phyloP scores from a whole-genome alignment of 2,329 filamentous ascomycete species.

The Colletotrichum sp. region DNA sequence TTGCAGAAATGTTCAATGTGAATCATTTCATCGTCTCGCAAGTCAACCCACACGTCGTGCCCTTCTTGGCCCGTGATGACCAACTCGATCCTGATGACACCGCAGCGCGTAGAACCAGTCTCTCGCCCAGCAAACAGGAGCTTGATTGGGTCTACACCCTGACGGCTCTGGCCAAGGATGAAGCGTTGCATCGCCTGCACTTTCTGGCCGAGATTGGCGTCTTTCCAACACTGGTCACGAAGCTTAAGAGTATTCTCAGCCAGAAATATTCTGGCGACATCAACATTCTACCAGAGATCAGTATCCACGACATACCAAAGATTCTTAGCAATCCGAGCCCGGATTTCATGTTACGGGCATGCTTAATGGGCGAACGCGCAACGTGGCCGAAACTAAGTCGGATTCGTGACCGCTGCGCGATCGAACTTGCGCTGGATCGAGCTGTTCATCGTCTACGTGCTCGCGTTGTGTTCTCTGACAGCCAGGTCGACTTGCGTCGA shows the following conservation, averaged over 20 bases:
- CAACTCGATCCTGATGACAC: slow-evolving; percentile 45
- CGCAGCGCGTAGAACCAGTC: slow-evolving; percentile 20
- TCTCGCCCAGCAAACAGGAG: slow-evolving; percentile 39
- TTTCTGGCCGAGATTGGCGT: slow-evolving; percentile 81
- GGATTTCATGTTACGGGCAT: slow-evolving; percentile 84
- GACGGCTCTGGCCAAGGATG: slow-evolving; percentile 76
- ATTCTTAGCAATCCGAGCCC: slow-evolving; percentile 84
- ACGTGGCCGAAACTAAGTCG: slow-evolving; percentile 91
- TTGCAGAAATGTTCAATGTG: slow-evolving; percentile 96
- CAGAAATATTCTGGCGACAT: slow-evolving; percentile 96
- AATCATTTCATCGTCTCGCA: slow-evolving; percentile 98
- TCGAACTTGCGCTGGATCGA: slow-evolving; percentile 82
- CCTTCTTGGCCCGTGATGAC: slow-evolving; percentile 81
- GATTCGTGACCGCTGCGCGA: slow-evolving; percentile 84
- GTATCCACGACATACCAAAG: slow-evolving; percentile 72
- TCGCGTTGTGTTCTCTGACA: slow-evolving; percentile 71
- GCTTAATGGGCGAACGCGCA: slow-evolving; percentile 78
- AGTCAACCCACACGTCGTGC: slow-evolving; percentile 92
- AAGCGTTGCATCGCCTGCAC: slow-evolving; percentile 80
- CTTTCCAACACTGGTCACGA: slow-evolving; percentile 78
- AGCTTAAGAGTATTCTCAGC: slow-evolving; percentile 79
- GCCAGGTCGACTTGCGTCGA: slow-evolving; percentile 63
- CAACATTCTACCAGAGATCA: slow-evolving; percentile 85
- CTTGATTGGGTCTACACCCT: slow-evolving; percentile 68
- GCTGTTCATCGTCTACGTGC: slow-evolving; percentile 73